Evolutionary conservation across 1,139 yeast species (phyloP).

Genomic region (Diutina catenulata): DNA sequence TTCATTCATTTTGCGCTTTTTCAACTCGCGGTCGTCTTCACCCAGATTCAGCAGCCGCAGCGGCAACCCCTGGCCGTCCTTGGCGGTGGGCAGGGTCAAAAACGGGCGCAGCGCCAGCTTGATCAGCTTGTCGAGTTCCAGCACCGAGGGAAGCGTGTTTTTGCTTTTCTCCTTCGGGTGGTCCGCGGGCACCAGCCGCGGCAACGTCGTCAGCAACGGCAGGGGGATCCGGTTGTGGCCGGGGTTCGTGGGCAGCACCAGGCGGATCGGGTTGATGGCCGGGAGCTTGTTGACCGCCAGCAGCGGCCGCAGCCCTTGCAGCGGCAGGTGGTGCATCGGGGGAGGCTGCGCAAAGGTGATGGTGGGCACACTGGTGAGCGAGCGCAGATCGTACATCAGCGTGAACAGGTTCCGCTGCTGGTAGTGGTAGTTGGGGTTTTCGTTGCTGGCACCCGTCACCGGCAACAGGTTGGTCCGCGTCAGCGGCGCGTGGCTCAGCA

Average conservation of each 20-base stretch:
- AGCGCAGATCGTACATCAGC: constrained; percentile 1
- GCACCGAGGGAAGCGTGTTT: constrained; percentile 22
- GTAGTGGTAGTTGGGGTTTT: constrained; percentile 3
- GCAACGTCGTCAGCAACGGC: constrained; percentile 4
- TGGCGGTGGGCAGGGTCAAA: background rate
- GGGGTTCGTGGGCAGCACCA: constrained; percentile 4
- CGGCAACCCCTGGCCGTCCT: too few species aligned
- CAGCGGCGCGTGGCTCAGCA: background rate
- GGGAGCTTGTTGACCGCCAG: constrained; percentile 1
- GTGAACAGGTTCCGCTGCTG: constrained; percentile 5
- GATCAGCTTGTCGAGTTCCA: constrained; percentile 26
- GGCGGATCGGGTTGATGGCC: constrained; percentile 2
- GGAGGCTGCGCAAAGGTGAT: background rate
- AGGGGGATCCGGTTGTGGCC: constrained; percentile 1
- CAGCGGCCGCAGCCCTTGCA: background rate
- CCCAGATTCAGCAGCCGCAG: background rate
- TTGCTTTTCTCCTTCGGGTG: constrained; percentile 6
- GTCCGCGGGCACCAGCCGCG: constrained; percentile 3
- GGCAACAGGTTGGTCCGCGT: constrained; percentile 2
- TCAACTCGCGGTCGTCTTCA: constrained; percentile 2
- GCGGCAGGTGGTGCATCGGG: constrained; percentile 2
- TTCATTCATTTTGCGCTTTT: constrained; percentile 4
- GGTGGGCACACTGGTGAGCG: background rate
- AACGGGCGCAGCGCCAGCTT: constrained; percentile 8
- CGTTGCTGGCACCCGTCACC: background rate